Evolutionary conservation across 164 flowering plant genomes (phyloP), one percentile per base, ranked within the genome.

Genomic region (Cinnamomum chago): DNA sequence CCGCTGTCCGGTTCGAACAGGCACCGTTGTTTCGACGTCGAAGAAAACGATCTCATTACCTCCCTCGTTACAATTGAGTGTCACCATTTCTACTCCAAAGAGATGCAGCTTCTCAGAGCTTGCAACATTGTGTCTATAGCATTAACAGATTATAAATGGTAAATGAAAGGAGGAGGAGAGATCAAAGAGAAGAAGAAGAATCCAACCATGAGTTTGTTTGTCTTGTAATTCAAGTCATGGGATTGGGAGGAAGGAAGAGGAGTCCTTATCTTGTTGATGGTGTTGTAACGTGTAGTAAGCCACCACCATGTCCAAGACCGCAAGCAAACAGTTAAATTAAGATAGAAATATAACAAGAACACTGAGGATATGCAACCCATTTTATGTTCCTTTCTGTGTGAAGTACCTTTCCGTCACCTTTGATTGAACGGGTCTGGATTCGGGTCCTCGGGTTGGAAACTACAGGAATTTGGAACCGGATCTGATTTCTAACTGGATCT

Each of bases 11-110:
- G 81, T 47, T 84, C 79, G 83, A 2, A 70, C 85, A 1, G 99
- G 98, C 1, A 93, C 94, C 0, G 86, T 92, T 1, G 98, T 95
- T 84, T 95, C 99, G 67, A 95, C 70, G 82, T 95, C 97, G 55
- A 90, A 92, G 82, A 95, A 93, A 64, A 90, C 99, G 47, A 93
- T 92, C 81, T 92, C 88, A 20, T 89, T 73, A 40, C 50, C 58
- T 62, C 33, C 67, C 13, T 66, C 6, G 27, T 2, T 55, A 28
- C 69, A 30, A 30, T 2, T 66, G 69, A 50, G 69, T 25, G 7
- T 20, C 13, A 66, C 50, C 69, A 30, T 66, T 66, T 66, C 47
- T 13, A 15, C 20, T 66, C 22, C 20, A 27, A 27, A 30, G 13
- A 25, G 40, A n/a, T 64, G 1, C 27, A 64, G 27, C 24, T 9